Conservation (phyloP, 1,284 basidiomycete species). For the Melampsora larici-populina region DNA sequence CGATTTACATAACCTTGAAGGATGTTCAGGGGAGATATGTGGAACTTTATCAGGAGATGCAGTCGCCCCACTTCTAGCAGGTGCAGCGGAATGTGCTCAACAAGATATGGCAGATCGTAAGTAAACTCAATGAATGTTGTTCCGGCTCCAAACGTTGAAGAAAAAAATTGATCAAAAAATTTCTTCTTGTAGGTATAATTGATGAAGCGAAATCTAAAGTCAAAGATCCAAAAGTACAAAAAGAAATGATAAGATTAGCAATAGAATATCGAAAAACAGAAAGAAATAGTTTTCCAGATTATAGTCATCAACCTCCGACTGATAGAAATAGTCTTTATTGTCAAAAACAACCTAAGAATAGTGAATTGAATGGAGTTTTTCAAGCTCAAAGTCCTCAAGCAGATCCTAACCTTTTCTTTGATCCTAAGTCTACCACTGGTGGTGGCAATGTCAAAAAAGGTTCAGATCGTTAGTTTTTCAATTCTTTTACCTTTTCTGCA, state of each 20-base stretch:
- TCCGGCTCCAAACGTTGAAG: background rate
- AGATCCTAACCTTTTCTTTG: conserved; percentile 37
- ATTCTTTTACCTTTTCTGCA: background rate
- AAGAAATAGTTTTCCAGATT: conserved; percentile 66
- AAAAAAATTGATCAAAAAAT: background rate
- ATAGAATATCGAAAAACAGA: conserved; percentile 62
- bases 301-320: conserved; percentile 53
- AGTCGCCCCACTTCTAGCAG: conserved; percentile 62
- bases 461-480: conserved; percentile 16
- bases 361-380: conserved; percentile 39
- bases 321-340: conserved; percentile 45
- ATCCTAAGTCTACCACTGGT: conserved; percentile 23
- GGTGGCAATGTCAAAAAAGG: conserved; percentile 20
- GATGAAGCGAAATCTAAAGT: conserved; percentile 19
- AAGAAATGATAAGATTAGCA: conserved; percentile 57
- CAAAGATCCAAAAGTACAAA: conserved; percentile 12
- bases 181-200: conserved; percentile 15
- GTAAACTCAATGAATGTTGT: conserved; percentile 52
- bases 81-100: conserved; percentile 62
- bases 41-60: conserved; percentile 60
- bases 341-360: conserved; percentile 45
- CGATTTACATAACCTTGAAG: conserved; percentile 21
- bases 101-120: conserved; percentile 63
- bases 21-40: conserved; percentile 60
- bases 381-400: conserved; percentile 21